phyloP scores from a whole-genome alignment of 202 grass and related monocot species.

The Digitaria exilis region DNA sequence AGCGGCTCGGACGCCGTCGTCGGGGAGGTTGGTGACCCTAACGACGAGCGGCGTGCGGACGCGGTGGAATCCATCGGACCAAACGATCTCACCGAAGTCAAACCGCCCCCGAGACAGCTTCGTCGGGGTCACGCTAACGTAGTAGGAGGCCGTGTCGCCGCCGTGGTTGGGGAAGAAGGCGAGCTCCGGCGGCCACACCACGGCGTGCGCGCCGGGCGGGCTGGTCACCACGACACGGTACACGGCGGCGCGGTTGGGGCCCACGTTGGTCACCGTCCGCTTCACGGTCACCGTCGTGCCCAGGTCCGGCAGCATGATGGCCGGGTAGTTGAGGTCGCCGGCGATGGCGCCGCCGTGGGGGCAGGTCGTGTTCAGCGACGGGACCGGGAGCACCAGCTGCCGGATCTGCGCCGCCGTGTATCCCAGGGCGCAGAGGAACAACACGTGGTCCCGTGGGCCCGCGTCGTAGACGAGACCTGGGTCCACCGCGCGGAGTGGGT shows the following conservation, averaged over 20 bases:
- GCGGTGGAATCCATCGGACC: constrained; percentile 81
- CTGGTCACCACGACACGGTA: constrained; percentile 50
- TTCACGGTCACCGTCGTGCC: constrained; percentile 41
- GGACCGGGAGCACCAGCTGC: constrained; percentile 48
- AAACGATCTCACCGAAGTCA: constrained; percentile 84
- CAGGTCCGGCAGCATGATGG: constrained; percentile 55
- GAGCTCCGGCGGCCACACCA: constrained; percentile 66
- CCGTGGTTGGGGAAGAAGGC: constrained; percentile 44
- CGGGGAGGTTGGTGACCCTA: constrained; percentile 62
- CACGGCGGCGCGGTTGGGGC: constrained; percentile 39
- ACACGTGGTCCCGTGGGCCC: constrained; percentile 50
- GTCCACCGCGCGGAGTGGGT: constrained; percentile 66
- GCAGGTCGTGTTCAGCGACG: constrained; percentile 54
- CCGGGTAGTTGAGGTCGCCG: constrained; percentile 76
- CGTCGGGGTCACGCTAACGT: constrained; percentile 61
- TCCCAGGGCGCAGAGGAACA: constrained; percentile 67
- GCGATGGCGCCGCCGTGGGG: background rate
- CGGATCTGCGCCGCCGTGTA: constrained; percentile 53
- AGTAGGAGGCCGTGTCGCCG: constrained; percentile 50
- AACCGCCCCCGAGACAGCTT: constrained; percentile 69
- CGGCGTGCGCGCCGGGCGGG: constrained; percentile 53
- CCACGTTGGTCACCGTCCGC: constrained; percentile 71
- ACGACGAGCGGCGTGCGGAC: constrained; percentile 77
- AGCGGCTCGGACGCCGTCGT: background rate
- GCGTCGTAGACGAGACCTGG: constrained; percentile 78